Evolutionary conservation across 495 filamentous ascomycete genomes (phyloP).

Genomic region (Sporormia fimetaria): DNA sequence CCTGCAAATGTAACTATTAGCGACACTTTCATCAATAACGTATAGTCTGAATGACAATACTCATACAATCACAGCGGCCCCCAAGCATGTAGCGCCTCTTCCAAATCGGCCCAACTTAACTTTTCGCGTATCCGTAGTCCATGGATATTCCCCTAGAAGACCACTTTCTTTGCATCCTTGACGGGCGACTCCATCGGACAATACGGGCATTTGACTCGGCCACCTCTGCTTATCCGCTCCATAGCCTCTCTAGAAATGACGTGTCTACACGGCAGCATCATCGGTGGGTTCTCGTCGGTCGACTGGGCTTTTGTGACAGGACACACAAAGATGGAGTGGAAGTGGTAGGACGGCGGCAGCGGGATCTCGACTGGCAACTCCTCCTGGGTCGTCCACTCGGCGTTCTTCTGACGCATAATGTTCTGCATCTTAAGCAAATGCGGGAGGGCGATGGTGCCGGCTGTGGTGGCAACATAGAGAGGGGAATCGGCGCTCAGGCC

Average conservation of each 20-base stretch:
- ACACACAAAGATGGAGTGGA: constrained; percentile 95
- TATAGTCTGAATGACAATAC: too few species aligned
- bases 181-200: constrained; percentile 75
- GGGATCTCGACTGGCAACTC: constrained; percentile 91
- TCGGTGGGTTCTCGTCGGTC: constrained; percentile 84
- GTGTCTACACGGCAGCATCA: constrained; percentile 97
- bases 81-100: too few species aligned
- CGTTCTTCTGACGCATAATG: constrained; percentile 75
- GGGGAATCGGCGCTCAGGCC: constrained; percentile 80
- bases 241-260: constrained; percentile 81
- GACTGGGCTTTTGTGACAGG: constrained; percentile 93
- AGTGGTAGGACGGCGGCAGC: constrained; percentile 73
- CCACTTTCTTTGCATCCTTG: constrained; percentile 66
- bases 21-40: too few species aligned
- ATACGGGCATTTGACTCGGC: constrained; percentile 88
- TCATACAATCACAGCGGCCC: too few species aligned
- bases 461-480: constrained; percentile 81
- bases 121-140: too few species aligned
- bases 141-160: constrained; percentile 37
- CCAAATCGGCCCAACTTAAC: too few species aligned
- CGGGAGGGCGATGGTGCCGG: constrained; percentile 82
- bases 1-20: too few species aligned
- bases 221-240: constrained; percentile 62
- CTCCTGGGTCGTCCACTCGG: constrained; percentile 85
- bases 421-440: constrained; percentile 68